These are phyloP conservation scores for Hygrophila difformis DNA, from an alignment of 257 asterid species.

Conservation along the genomic window DNA sequence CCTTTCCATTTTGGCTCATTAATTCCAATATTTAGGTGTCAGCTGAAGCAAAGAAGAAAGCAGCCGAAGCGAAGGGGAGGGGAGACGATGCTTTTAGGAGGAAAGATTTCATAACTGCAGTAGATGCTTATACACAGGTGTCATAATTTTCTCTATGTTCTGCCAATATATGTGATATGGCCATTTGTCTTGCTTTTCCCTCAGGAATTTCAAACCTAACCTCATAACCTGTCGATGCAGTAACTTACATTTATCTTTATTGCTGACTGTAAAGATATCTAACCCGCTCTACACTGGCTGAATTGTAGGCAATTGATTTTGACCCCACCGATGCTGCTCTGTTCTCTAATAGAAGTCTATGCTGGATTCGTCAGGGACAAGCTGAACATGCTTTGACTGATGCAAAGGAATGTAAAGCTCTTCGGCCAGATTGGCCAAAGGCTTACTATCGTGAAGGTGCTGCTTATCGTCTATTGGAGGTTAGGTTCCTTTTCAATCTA, in stretches of 20 bases:
- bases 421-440: slow-evolving; percentile 94
- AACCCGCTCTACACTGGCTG: slow-evolving; percentile 10
- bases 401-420: slow-evolving; percentile 71
- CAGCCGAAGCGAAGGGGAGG: slow-evolving; percentile 84
- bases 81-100: slow-evolving; percentile 77
- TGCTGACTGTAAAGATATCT: too few relatives aligned
- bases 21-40: slow-evolving; percentile 41
- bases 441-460: slow-evolving; percentile 97
- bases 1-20: slow-evolving; percentile 5
- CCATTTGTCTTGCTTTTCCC: too few relatives aligned
- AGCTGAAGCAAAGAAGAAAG: slow-evolving; percentile 72
- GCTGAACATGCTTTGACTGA: slow-evolving; percentile 82
- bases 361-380: slow-evolving; percentile 88
- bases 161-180: too few relatives aligned
- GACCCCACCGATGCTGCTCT: slow-evolving; percentile 80
- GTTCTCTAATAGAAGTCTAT: slow-evolving; percentile 85
- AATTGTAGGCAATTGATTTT: slow-evolving; percentile 76
- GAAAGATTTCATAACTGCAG: slow-evolving; percentile 52
- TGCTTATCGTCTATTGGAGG: slow-evolving; percentile 81
- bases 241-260: too few relatives aligned
- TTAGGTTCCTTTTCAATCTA: slow-evolving; percentile 11
- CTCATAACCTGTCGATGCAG: too few relatives aligned
- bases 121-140: slow-evolving; percentile 98
- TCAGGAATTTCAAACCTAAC: not conserved
- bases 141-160: slow-evolving; percentile 1